phyloP scores from a whole-genome alignment of 2,329 filamentous ascomycete genomes.

The Fusarium pininemorale region DNA sequence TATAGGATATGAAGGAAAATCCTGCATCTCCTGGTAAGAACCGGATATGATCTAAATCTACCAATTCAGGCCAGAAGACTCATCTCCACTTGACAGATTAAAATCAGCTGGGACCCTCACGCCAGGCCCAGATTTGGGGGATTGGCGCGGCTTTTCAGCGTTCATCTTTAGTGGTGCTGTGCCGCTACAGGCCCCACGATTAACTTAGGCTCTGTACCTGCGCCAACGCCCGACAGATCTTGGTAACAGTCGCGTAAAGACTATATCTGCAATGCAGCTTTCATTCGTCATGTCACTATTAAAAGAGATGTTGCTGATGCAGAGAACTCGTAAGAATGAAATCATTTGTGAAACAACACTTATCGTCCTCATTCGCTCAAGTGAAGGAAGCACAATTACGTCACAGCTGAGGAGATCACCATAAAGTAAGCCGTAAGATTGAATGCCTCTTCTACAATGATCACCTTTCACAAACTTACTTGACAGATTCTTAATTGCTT shows the following conservation, averaged over 20 bases:
- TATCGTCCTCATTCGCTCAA: not conserved
- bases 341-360: not conserved
- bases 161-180: not conserved
- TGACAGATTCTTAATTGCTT: too few species aligned
- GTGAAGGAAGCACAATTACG: not conserved
- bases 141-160: not conserved
- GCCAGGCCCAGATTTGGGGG: not conserved
- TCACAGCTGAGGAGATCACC: not conserved
- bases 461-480: not conserved
- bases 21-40: too few species aligned
- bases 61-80: not conserved
- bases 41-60: not conserved
- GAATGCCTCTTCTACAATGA: not conserved
- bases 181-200: not conserved
- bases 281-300: not conserved
- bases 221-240: not conserved
- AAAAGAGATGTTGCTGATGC: accelerated
- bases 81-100: too few species aligned
- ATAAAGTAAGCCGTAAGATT: not conserved
- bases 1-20: not conserved
- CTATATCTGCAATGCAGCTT: too few species aligned
- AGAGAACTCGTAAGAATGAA: accelerated
- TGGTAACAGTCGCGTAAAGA: not conserved
- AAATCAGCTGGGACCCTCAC: not conserved
- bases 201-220: not conserved